Evolutionary conservation across 208 protist species (phyloP).

Genomic region (Leptomonas seymouri): DNA sequence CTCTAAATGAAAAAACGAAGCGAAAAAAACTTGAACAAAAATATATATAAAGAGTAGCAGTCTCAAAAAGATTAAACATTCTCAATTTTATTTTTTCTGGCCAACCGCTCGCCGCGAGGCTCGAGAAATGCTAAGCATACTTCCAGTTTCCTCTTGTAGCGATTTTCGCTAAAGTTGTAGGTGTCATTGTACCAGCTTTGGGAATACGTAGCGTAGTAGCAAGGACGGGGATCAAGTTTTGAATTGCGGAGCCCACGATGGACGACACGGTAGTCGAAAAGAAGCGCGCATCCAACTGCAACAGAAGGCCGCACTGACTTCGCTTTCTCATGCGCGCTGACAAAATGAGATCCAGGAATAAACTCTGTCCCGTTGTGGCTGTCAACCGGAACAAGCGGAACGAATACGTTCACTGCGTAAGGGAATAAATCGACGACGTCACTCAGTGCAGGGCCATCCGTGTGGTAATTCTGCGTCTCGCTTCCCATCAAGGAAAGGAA

Average conservation of each 20-base stretch:
- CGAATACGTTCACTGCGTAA: conserved; percentile 75
- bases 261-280: conserved; percentile 74
- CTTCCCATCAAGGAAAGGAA: conserved; percentile 68
- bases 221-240: conserved; percentile 41
- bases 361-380: conserved; percentile 68
- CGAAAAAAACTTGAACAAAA: not conserved
- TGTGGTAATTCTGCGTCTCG: conserved; percentile 53
- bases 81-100: conserved; percentile 5
- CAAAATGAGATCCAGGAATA: conserved; percentile 43
- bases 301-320: conserved; percentile 42
- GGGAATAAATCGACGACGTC: conserved; percentile 55
- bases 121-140: conserved; percentile 22
- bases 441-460: conserved; percentile 58
- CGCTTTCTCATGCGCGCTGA: not conserved
- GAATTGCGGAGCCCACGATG: conserved; percentile 61
- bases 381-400: conserved; percentile 61
- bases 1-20: conserved; percentile 9
- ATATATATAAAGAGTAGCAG: conserved; percentile 20
- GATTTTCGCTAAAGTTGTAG: conserved; percentile 57
- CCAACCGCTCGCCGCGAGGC: conserved; percentile 27
- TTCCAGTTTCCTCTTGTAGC: conserved; percentile 48
- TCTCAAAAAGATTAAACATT: not conserved
- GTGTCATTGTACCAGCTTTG: conserved; percentile 63
- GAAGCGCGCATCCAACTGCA: conserved; percentile 40
- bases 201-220: conserved; percentile 64